Base-by-base conservation (phyloP, 2,329 filamentous ascomycete species). In the Knufia petricola region DNA sequence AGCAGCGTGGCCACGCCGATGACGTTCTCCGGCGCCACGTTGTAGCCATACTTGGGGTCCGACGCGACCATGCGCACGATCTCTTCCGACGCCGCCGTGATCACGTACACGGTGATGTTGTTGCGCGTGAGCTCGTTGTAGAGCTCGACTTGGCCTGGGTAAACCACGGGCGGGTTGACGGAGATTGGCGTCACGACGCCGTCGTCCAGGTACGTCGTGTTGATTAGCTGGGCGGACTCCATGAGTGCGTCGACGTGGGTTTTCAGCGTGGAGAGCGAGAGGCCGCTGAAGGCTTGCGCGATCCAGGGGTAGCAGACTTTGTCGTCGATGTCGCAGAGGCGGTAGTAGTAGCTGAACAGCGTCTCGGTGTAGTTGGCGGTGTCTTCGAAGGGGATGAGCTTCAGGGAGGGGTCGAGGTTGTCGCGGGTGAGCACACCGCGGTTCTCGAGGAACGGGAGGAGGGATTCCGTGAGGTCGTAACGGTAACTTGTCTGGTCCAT, bases 1-100 rank as follows among this genome's bases (percentile, higher is more conserved):
- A 49, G 46, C 23, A 49, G 36, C 3, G 38, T 49, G 12, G 24
- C 26, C 2, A 49, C 46, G 38, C 46, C 46, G 17, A 49, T 43
- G 12, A 49, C 46, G 20, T 49, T 49, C 37, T 49, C 46, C n/a
- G 46, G 46, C n/a, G 36, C 19, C 24, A 49, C 37, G 26, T 49
- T 49, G 38, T 49, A 49, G 8, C 46, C 46, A 31, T 49, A 49
- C 37, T 49, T 49, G 37, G 46, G 46, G 15, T 49, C 46, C 13
- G 37, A 31, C 3, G 46, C 46, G 12, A 49, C 46, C 37, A 49
- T 43, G 10, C 46, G 46, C 2, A 49, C 46, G n/a, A 49, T 37
- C 36, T 49, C 46, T 23, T 49, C 46, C 7, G 31, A 40, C 3
- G 46, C 37, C 6, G 46, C 46, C 8, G 37, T 43, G 3, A 49